Evolutionary conservation across 176 grass and related monocot genomes (phyloP).

Genomic region (Carex cristatella): DNA sequence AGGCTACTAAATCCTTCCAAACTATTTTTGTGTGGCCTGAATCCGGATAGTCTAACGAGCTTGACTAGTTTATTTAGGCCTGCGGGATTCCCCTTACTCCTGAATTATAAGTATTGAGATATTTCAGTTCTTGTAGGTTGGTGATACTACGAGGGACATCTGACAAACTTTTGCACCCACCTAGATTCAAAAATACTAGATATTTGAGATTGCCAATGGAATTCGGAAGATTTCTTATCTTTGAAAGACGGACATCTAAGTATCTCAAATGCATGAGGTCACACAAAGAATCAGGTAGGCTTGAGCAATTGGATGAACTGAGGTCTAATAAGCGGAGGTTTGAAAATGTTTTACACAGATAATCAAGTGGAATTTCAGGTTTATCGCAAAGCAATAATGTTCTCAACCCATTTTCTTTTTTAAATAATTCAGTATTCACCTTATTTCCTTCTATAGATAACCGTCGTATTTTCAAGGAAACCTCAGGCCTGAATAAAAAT

Average conservation of each 20-base stretch:
- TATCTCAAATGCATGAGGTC: background rate
- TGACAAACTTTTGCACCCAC: rapidly evolving
- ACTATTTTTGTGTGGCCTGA: background rate
- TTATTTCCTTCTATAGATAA: background rate
- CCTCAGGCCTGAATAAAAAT: rapidly evolving
- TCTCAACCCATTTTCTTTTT: background rate
- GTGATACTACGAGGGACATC: background rate
- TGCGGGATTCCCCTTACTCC: background rate
- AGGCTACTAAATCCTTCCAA: background rate
- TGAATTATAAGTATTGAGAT: rapidly evolving
- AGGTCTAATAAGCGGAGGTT: background rate
- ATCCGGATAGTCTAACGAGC: background rate
- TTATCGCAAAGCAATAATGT: background rate
- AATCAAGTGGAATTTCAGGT: background rate
- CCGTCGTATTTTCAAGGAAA: background rate
- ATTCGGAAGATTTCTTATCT: background rate
- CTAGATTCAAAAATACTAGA: background rate
- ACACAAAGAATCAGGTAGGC: background rate
- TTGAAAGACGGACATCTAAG: background rate
- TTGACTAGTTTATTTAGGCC: background rate
- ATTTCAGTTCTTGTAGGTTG: background rate
- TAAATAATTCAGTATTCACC: background rate
- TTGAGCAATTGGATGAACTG: background rate
- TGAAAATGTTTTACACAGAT: background rate
- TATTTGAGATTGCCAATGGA: background rate